These are phyloP conservation scores for Cladophialophora exuberans DNA, from an alignment of 2,329 filamentous ascomycete species.

Conservation along the genomic window DNA sequence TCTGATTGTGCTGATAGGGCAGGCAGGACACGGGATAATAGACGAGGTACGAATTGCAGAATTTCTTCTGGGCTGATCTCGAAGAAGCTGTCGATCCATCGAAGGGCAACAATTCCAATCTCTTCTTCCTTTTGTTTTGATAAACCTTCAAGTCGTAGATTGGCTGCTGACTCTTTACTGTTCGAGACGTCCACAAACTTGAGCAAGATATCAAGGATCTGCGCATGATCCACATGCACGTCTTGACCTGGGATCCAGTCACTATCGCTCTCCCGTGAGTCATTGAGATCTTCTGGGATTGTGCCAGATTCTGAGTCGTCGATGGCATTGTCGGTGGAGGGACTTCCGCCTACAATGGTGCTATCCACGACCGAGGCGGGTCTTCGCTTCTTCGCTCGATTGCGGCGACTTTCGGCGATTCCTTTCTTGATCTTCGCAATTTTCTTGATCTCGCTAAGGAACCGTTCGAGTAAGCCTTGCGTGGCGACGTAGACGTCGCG, in stretches of 20 bases:
- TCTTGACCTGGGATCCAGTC: constrained; percentile 98
- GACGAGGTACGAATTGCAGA: constrained; percentile 87
- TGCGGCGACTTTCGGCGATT: constrained; percentile 80
- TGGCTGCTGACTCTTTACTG: constrained; percentile 27
- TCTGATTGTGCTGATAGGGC: constrained; percentile 93
- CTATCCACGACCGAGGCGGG: constrained; percentile 36
- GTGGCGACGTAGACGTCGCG: constrained; percentile 93
- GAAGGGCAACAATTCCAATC: constrained; percentile 83
- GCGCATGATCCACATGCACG: constrained; percentile 89
- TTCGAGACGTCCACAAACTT: constrained; percentile 70
- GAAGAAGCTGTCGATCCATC: constrained; percentile 95
- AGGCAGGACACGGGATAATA: constrained; percentile 88
- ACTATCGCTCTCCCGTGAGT: constrained; percentile 71
- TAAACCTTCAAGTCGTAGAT: constrained; percentile 33
- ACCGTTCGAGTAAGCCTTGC: constrained; percentile 84
- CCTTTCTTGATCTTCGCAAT: constrained; percentile 92
- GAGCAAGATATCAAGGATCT: constrained; percentile 88
- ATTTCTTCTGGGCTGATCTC: constrained; percentile 98
- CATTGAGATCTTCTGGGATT: constrained; percentile 61
- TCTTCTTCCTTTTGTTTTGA: constrained; percentile 71
- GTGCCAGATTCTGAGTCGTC: constrained; percentile 45
- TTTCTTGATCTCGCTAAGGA: constrained; percentile 89
- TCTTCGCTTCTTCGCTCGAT: constrained; percentile 51
- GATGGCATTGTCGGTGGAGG: constrained; percentile 35
- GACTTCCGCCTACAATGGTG: constrained; percentile 31